phyloP scores from a whole-genome alignment of 768 basidiomycete genomes.

The Amanita inopinata region DNA sequence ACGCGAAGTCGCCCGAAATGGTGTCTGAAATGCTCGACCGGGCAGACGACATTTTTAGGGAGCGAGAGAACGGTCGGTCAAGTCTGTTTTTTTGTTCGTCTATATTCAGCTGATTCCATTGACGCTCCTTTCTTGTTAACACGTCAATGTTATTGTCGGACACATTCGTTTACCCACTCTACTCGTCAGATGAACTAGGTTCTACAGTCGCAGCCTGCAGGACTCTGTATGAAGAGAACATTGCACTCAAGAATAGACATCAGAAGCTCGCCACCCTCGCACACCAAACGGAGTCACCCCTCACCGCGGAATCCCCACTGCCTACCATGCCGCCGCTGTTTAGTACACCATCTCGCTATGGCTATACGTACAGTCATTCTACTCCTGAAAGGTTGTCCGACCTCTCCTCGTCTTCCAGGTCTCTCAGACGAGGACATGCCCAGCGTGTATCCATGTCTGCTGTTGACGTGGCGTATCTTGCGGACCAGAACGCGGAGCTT shows the following conservation, averaged over 20 bases:
- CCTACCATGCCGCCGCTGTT: conserved; percentile 28
- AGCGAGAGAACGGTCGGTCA: conserved; percentile 61
- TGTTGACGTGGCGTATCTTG: conserved; percentile 57
- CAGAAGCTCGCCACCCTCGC: conserved; percentile 60
- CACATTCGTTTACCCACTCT: conserved; percentile 3
- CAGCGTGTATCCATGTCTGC: conserved; percentile 57
- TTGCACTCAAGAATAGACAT: conserved; percentile 60
- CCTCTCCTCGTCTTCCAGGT: conserved; percentile 19
- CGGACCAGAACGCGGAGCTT: conserved; percentile 80
- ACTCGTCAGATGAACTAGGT: conserved; percentile 43
- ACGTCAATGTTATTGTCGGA: not conserved
- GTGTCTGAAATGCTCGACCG: conserved; percentile 58
- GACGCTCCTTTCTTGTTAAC: conserved; percentile 1
- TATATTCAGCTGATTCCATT: conserved; percentile 7
- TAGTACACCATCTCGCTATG: conserved; percentile 18
- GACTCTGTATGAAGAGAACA: conserved; percentile 59
- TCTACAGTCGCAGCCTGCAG: conserved; percentile 61
- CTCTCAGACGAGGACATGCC: conserved; percentile 22
- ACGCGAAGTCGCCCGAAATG: conserved; percentile 65
- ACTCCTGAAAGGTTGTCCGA: conserved; percentile 13
- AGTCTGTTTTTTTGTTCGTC: conserved; percentile 6
- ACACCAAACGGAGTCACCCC: conserved; percentile 31
- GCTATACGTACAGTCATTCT: conserved; percentile 23
- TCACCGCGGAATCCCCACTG: conserved; percentile 18
- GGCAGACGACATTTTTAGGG: conserved; percentile 68